Evolutionary conservation across 192 early-diverging fungal genomes (phyloP).

Genomic region (Allomyces macrogynus): DNA sequence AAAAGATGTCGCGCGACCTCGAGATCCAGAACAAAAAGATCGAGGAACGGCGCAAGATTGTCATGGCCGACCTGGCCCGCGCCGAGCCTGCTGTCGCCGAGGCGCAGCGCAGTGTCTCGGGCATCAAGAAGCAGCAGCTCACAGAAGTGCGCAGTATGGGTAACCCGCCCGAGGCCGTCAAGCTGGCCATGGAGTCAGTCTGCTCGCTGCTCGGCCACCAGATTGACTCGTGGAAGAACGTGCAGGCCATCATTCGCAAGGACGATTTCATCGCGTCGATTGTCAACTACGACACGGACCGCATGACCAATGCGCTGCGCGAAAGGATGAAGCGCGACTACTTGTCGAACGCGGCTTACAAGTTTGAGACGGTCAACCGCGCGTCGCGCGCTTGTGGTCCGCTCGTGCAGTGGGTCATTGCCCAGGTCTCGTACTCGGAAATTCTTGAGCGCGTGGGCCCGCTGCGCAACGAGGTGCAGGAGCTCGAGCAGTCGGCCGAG

Average conservation of each 20-base stretch:
- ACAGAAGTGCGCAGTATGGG: slow-evolving; percentile 91
- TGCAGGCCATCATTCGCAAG: slow-evolving; percentile 70
- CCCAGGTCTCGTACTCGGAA: slow-evolving; percentile 79
- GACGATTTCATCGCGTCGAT: slow-evolving; percentile 97
- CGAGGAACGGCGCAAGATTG: slow-evolving; percentile 52
- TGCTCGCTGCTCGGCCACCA: slow-evolving; percentile 81
- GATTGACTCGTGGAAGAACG: slow-evolving; percentile 72
- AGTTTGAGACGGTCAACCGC: slow-evolving; percentile 88
- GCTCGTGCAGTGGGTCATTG: slow-evolving; percentile 90
- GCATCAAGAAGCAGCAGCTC: slow-evolving; percentile 92
- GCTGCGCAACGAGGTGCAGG: slow-evolving; percentile 72
- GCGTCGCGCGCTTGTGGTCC: slow-evolving; percentile 98
- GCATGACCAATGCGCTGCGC: slow-evolving; percentile 49
- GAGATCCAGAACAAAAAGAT: slow-evolving; percentile 51
- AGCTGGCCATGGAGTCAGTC: slow-evolving; percentile 92
- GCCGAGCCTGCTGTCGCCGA: slow-evolving; percentile 93
- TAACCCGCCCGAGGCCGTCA: slow-evolving; percentile 89
- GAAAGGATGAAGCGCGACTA: slow-evolving; percentile 62
- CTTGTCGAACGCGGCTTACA: slow-evolving; percentile 65
- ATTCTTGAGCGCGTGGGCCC: slow-evolving; percentile 92
- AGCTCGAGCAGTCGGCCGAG: slow-evolving; percentile 59
- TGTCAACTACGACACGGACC: slow-evolving; percentile 84
- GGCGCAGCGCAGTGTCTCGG: slow-evolving; percentile 78
- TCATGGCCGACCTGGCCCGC: slow-evolving; percentile 73
- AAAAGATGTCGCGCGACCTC: slow-evolving; percentile 56